These are phyloP conservation scores for Graphilbum fragrans DNA, from an alignment of 2,329 filamentous ascomycete genomes.

Conservation along the genomic window DNA sequence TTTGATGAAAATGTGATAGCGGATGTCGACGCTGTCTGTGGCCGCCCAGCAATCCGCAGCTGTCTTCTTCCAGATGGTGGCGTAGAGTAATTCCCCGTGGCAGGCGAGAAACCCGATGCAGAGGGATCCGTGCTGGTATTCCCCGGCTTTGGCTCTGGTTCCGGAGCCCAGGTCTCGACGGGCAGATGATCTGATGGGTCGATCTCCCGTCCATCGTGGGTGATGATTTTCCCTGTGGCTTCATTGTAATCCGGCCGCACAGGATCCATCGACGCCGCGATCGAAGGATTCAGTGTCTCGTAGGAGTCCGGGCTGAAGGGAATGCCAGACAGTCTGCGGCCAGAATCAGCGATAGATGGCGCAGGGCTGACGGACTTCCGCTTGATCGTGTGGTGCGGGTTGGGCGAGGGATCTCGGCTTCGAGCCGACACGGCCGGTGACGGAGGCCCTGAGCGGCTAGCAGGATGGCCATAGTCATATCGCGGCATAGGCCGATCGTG, in stretches of 20 bases:
- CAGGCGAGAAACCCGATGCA: constrained; percentile 11
- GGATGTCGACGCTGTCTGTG: constrained; percentile 21
- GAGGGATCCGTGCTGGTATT: constrained; percentile 11
- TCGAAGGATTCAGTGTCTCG: constrained; percentile 54
- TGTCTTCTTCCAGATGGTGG: constrained; percentile 37
- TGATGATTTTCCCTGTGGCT: constrained; percentile 58
- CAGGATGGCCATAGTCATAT: not conserved
- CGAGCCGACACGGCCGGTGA: constrained; percentile 17
- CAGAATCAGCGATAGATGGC: constrained; percentile 28
- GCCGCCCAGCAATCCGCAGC: constrained; percentile 35
- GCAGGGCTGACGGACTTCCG: constrained; percentile 67
- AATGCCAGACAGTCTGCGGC: constrained; percentile 42
- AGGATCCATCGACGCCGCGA: constrained; percentile 23
- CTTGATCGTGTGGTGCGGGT: constrained; percentile 37
- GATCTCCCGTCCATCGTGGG: constrained; percentile 62
- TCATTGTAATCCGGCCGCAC: constrained; percentile 33
- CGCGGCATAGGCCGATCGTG: too few relatives aligned
- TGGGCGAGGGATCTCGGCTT: constrained; percentile 22
- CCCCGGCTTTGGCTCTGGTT: constrained; percentile 50
- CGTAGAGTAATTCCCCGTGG: constrained; percentile 29
- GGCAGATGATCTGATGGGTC: constrained; percentile 74
- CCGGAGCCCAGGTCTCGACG: constrained; percentile 64
- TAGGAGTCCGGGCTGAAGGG: constrained; percentile 70
- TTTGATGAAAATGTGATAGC: constrained; percentile 20
- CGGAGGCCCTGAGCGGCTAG: constrained; percentile 27